A percentile compares a stretch with the other conserved stretches of the same genome.
Evolutionary conservation across 352 stramenopile genomes (phyloP).

Genomic region (Pythium oligandrum): DNA sequence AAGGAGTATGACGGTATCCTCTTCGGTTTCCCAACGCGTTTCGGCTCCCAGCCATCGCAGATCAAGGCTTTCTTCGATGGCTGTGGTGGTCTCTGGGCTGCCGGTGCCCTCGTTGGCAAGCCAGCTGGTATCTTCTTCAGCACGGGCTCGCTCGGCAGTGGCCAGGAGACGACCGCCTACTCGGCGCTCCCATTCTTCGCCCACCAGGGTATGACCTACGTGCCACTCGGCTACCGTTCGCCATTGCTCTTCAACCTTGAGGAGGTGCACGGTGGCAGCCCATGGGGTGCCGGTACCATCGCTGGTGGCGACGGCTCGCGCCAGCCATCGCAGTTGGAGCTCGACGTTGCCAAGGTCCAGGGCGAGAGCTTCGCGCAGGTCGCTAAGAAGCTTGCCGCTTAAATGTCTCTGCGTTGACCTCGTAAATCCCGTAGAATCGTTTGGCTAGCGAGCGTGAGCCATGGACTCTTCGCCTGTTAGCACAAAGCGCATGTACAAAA

Average conservation of each 20-base stretch:
- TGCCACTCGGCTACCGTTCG: constrained; percentile 80
- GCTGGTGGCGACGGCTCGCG: constrained; percentile 78
- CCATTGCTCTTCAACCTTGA: constrained; percentile 70
- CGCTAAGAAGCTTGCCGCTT: constrained; percentile 69
- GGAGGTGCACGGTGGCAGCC: constrained; percentile 60
- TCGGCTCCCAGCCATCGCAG: constrained; percentile 78
- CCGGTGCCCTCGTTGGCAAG: constrained; percentile 81
- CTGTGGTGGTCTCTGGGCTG: constrained; percentile 79
- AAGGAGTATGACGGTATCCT: constrained; percentile 68
- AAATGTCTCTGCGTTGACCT: background rate
- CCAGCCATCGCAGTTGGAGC: constrained; percentile 76
- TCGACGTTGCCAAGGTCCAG: constrained; percentile 71
- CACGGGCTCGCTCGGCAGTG: constrained; percentile 70
- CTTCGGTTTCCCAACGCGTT: constrained; percentile 84
- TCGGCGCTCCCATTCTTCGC: constrained; percentile 80
- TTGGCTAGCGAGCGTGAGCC: constrained; percentile 18
- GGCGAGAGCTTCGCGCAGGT: constrained; percentile 81
- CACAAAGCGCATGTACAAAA: background rate
- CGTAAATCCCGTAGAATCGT: too few species aligned
- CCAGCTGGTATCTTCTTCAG: constrained; percentile 86
- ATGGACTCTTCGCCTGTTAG: too few species aligned
- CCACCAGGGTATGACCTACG: constrained; percentile 90
- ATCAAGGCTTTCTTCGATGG: constrained; percentile 88
- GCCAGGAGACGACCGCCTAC: constrained; percentile 88
- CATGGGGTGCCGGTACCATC: constrained; percentile 42